These are phyloP conservation scores for Aspergillus melleus DNA, from an alignment of 2,329 filamentous ascomycete genomes.

Conservation along the genomic window DNA sequence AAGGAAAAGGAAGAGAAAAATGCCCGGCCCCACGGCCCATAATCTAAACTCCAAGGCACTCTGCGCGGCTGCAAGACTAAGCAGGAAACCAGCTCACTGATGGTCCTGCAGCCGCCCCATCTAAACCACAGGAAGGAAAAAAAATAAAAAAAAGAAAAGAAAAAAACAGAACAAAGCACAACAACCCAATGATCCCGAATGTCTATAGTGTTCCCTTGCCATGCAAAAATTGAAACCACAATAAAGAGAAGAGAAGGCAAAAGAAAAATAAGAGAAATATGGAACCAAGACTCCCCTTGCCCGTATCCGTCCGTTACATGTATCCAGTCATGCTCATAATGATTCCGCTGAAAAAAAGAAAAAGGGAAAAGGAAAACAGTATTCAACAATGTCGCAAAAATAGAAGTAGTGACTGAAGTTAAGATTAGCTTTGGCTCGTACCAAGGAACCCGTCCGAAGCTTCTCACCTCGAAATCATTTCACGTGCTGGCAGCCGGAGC, in stretches of 20 bases:
- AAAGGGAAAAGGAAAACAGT: not conserved
- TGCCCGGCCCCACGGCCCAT: constrained; percentile 7
- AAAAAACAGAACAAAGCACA: constrained; percentile 10
- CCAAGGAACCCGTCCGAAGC: not conserved
- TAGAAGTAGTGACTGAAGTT: not conserved
- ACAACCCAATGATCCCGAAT: constrained; percentile 7
- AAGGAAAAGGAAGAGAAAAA: not conserved
- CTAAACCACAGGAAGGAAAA: not conserved
- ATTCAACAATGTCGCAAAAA: constrained; percentile 6
- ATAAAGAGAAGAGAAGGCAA: constrained; percentile 8
- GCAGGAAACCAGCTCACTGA: constrained; percentile 10
- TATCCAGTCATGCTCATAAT: constrained; percentile 4
- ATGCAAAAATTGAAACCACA: constrained; percentile 6
- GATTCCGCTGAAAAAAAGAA: constrained; percentile 8
- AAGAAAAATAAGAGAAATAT: constrained; percentile 6
- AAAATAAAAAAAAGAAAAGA: constrained; percentile 7
- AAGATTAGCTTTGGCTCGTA: not conserved
- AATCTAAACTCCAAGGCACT: constrained; percentile 11
- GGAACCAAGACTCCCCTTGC: constrained; percentile 10
- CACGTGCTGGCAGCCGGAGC: constrained; percentile 29
- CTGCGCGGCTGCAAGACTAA: constrained; percentile 10
- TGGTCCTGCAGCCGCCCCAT: constrained; percentile 12
- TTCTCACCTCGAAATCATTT: constrained; percentile 26
- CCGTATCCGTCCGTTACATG: constrained; percentile 2
- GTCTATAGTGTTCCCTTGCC: not conserved